phyloP scores from a whole-genome alignment of 345 rosid genomes.

The Eucalyptus pumila region DNA sequence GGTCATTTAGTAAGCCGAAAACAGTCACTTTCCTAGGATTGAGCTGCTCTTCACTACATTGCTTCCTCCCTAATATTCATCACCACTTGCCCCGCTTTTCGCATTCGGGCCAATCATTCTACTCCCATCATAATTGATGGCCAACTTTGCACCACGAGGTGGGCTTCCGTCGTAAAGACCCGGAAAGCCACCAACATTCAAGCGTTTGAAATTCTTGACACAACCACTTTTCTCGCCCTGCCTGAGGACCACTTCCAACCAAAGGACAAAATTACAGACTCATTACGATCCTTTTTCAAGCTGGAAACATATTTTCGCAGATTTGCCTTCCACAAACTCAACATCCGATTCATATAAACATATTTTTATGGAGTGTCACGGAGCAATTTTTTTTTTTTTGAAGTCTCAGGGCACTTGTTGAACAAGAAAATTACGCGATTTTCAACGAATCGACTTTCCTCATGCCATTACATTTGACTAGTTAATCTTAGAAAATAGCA shows the following conservation, averaged over 20 bases:
- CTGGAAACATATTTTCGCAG: not conserved
- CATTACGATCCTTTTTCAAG: not conserved
- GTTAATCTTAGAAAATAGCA: not conserved
- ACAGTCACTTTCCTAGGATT: not conserved
- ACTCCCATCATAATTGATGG: not conserved
- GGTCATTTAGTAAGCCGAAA: not conserved
- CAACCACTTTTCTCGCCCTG: not conserved
- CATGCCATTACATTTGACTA: not conserved
- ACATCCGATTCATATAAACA: not conserved
- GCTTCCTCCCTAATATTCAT: not conserved
- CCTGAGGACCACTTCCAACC: not conserved
- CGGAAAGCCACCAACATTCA: not conserved
- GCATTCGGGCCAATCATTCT: not conserved
- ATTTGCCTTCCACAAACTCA: not conserved
- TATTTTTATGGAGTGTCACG: not conserved
- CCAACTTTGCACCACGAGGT: not conserved
- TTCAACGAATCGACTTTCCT: not conserved
- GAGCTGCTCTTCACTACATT: not conserved
- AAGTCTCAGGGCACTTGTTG: not conserved
- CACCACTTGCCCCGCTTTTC: not conserved
- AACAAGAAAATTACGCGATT: not conserved
- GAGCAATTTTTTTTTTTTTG: accelerated
- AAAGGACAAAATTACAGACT: not conserved
- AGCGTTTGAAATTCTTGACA: not conserved
- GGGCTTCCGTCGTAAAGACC: not conserved